phyloP scores from a whole-genome alignment of 2,329 filamentous ascomycete genomes.

The Penicillium polonicum region DNA sequence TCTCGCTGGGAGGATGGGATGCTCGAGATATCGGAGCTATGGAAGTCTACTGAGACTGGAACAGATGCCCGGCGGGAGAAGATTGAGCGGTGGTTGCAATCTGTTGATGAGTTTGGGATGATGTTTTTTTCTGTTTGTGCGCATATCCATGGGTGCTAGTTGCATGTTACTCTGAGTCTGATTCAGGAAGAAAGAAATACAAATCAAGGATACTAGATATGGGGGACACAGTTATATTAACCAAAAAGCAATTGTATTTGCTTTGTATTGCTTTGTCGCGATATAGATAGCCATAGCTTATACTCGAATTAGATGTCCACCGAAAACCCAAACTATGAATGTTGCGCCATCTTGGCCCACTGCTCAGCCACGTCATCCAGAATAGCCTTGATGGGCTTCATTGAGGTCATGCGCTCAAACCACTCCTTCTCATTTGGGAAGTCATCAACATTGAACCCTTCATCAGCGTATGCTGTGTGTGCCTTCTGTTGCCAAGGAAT shows the following conservation, averaged over 20 bases:
- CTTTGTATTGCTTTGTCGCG: not conserved
- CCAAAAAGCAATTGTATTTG: not conserved
- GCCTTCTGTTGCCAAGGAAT: slow-evolving; percentile 32
- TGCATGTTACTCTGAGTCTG: too few species aligned
- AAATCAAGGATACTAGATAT: not conserved
- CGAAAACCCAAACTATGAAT: not conserved
- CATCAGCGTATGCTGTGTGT: not conserved
- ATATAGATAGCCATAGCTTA: not conserved
- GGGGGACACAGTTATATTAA: not conserved
- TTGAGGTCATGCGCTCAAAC: slow-evolving; percentile 17
- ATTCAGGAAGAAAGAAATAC: not conserved
- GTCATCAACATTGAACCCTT: slow-evolving; percentile 6
- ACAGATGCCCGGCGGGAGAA: slow-evolving; percentile 36
- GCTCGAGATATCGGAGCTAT: slow-evolving; percentile 53
- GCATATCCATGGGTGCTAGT: slow-evolving; percentile 31
- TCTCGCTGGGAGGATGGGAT: slow-evolving; percentile 44
- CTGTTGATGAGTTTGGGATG: slow-evolving; percentile 55
- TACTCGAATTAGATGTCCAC: not conserved
- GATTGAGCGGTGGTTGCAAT: slow-evolving; percentile 52
- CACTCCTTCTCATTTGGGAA: slow-evolving; percentile 16
- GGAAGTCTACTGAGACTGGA: slow-evolving; percentile 42
- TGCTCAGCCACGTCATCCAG: slow-evolving; percentile 1
- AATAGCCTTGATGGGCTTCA: slow-evolving; percentile 3
- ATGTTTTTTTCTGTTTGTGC: slow-evolving; percentile 50
- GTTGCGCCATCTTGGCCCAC: not conserved